Percentiles rank a stretch among this genome's conserved stretches.
These are phyloP conservation scores for Aureobasidium sp. DNA, from an alignment of 2,329 filamentous ascomycete genomes.

Conservation along the genomic window DNA sequence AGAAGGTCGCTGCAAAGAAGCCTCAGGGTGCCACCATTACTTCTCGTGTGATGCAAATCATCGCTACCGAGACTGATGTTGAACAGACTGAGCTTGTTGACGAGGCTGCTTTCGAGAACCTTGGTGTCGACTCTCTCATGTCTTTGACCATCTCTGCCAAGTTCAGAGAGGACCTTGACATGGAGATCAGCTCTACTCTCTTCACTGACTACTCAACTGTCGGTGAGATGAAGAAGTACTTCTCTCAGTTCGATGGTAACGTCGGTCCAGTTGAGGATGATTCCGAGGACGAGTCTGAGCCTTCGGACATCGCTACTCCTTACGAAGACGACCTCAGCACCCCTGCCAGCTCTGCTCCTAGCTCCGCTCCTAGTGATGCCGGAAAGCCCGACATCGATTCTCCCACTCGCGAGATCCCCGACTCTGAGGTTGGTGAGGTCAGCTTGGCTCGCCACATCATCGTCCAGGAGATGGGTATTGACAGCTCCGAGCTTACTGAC, in stretches of 20 bases:
- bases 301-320: constrained; percentile 35
- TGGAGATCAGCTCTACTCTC: constrained; percentile 50
- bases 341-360: constrained; percentile 42
- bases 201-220: constrained; percentile 54
- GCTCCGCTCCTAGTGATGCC: constrained; percentile 31
- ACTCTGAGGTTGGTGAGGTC: constrained; percentile 31
- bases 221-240: constrained; percentile 51
- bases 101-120: constrained; percentile 52
- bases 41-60: constrained; percentile 53
- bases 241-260: constrained; percentile 42
- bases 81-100: constrained; percentile 51
- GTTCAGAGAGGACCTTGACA: constrained; percentile 53
- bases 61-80: constrained; percentile 57
- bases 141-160: constrained; percentile 54
- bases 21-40: constrained; percentile 41
- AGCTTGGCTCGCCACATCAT: constrained; percentile 42
- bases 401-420: constrained; percentile 25
- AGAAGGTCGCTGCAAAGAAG: constrained; percentile 42
- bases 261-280: constrained; percentile 28
- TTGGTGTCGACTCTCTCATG: constrained; percentile 54
- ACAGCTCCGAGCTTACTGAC: constrained; percentile 47
- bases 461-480: constrained; percentile 56
- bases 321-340: constrained; percentile 36
- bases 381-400: constrained; percentile 33
- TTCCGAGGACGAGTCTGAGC: constrained; percentile 35